Conservation (phyloP, 192 early-diverging fungal genomes). For the Entomortierella beljakovae region DNA sequence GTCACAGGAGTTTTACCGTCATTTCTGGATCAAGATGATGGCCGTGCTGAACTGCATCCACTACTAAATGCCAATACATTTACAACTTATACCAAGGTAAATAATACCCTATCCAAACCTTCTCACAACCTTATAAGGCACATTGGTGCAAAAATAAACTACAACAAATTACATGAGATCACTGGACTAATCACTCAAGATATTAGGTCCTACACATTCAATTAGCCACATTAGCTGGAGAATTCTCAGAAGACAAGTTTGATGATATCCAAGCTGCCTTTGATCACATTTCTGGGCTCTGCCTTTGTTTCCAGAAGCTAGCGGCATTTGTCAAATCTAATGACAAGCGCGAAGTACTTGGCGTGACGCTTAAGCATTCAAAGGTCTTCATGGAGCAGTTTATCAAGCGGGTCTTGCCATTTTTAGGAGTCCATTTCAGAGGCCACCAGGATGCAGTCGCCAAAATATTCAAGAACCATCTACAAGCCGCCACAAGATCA, state of each 20-base stretch:
- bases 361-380: slow-evolving; percentile 57
- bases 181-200: too few species aligned
- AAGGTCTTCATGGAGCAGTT: slow-evolving; percentile 67
- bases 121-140: too few species aligned
- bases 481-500: slow-evolving; percentile 61
- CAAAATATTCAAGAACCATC: slow-evolving; percentile 59
- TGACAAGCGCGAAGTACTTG: slow-evolving; percentile 58
- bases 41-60: slow-evolving; percentile 45
- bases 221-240: slow-evolving; percentile 31
- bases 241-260: slow-evolving; percentile 34
- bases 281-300: slow-evolving; percentile 44
- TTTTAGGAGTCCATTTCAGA: slow-evolving; percentile 60
- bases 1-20: slow-evolving; percentile 51
- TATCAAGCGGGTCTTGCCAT: slow-evolving; percentile 61
- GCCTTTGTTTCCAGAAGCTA: slow-evolving; percentile 57
- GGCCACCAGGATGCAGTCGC: slow-evolving; percentile 53
- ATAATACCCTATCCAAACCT: too few species aligned
- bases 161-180: too few species aligned
- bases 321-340: slow-evolving; percentile 61
- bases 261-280: slow-evolving; percentile 33
- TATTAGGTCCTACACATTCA: slow-evolving; percentile 54
- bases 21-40: slow-evolving; percentile 53
- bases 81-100: slow-evolving; percentile 58
- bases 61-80: slow-evolving; percentile 54
- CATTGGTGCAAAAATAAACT: background rate